phyloP scores from a whole-genome alignment of 345 rosid genomes.

The Trapa incisa region DNA sequence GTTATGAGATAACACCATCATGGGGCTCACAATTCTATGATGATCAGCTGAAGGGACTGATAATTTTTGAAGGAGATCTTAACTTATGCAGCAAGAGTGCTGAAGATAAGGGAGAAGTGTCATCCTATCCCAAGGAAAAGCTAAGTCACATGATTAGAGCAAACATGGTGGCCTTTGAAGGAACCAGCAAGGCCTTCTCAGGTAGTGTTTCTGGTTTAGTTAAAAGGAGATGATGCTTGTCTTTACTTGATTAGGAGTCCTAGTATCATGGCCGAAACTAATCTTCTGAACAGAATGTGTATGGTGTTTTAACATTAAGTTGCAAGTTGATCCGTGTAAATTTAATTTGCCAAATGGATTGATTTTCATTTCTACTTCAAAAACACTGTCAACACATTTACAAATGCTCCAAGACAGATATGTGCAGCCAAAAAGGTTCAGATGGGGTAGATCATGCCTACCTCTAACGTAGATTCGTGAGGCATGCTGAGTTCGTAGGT shows the following conservation, averaged over 20 bases:
- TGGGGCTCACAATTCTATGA: not conserved
- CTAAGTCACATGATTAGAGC: conserved; percentile 24
- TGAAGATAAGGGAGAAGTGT: conserved; percentile 3
- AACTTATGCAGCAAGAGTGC: not conserved
- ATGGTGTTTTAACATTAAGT: not conserved
- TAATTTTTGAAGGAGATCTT: conserved; percentile 13
- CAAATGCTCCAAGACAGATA: not conserved
- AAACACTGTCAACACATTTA: not conserved
- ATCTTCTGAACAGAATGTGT: not conserved
- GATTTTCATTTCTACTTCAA: not conserved
- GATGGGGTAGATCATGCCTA: conserved; percentile 79
- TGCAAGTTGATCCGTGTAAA: not conserved
- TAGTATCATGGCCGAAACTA: not conserved
- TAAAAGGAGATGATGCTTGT: conserved; percentile 23
- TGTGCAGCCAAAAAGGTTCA: conserved; percentile 14
- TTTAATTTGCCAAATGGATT: too few species aligned
- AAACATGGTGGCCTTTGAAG: conserved; percentile 18
- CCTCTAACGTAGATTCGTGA: conserved; percentile 79
- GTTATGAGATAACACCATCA: conserved; percentile 10
- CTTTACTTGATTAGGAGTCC: not conserved
- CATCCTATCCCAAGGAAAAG: conserved; percentile 4
- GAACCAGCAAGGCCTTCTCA: not conserved
- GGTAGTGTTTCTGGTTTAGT: conserved; percentile 13
- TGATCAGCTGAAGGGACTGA: conserved; percentile 25
- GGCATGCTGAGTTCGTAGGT: conserved; percentile 42